These are phyloP conservation scores for Psilocybe azurescens DNA, from an alignment of 768 basidiomycete species.

Conservation along the genomic window DNA sequence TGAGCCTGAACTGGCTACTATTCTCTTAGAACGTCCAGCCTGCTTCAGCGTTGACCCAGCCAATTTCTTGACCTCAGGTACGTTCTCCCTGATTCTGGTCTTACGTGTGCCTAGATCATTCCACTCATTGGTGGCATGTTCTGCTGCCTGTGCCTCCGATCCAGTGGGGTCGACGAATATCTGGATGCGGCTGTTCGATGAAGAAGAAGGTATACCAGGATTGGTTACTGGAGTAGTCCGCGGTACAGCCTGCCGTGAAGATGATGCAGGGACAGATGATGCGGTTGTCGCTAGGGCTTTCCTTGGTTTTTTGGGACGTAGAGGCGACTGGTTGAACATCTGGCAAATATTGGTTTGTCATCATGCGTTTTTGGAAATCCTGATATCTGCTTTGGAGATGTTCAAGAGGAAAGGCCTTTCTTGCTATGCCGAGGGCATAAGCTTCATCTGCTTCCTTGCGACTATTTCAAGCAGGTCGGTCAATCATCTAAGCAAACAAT, in stretches of 20 bases:
- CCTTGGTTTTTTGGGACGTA: conserved; percentile 35
- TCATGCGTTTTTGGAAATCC: conserved; percentile 94
- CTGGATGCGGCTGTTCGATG: conserved; percentile 62
- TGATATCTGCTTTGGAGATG: conserved; percentile 77
- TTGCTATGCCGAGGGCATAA: conserved; percentile 86
- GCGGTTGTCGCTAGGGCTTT: conserved; percentile 47
- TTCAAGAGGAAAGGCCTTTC: conserved; percentile 81
- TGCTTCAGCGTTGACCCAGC: conserved; percentile 71
- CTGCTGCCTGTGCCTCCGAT: conserved; percentile 47
- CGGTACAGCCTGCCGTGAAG: conserved; percentile 38
- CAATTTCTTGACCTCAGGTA: conserved; percentile 71
- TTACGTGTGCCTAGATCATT: conserved; percentile 80
- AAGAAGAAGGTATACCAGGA: conserved; percentile 37
- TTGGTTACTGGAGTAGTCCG: conserved; percentile 26
- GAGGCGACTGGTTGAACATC: conserved; percentile 41
- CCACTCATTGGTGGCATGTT: conserved; percentile 58
- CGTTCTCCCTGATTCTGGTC: conserved; percentile 79
- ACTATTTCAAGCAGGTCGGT: conserved; percentile 42
- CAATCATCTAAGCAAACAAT: conserved; percentile 9
- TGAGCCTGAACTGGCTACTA: conserved; percentile 45
- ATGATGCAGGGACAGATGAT: conserved; percentile 44
- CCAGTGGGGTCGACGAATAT: conserved; percentile 78
- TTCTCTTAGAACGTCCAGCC: conserved; percentile 58
- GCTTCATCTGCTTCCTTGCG: conserved; percentile 88
- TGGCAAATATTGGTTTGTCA: conserved; percentile 53